Conservation (phyloP, 164 flowering plant species). For the Amborella trichopoda region DNA sequence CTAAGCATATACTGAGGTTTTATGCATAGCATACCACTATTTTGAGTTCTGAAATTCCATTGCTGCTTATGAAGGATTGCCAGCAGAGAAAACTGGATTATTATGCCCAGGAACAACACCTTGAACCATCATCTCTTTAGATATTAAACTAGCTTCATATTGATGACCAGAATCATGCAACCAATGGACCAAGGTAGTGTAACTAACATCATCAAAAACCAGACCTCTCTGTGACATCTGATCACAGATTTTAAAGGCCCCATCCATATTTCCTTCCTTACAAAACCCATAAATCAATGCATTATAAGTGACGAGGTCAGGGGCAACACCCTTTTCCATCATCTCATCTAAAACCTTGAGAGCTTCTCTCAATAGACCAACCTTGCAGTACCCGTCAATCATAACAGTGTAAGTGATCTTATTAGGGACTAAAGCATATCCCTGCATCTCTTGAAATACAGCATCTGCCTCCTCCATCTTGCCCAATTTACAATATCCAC, state of each 20-base stretch:
- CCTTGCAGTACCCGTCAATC: slow-evolving; percentile 1
- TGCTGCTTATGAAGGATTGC: too few relatives aligned
- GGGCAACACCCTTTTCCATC: slow-evolving; percentile 40
- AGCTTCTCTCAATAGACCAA: slow-evolving; percentile 43
- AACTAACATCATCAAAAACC: slow-evolving; percentile 35
- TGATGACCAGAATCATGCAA: slow-evolving; percentile 12
- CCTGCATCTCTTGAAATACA: background rate
- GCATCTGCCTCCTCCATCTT: background rate
- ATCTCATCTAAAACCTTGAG: slow-evolving; percentile 34
- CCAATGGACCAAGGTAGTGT: slow-evolving; percentile 40
- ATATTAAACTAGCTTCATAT: slow-evolving; percentile 16
- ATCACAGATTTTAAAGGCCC: slow-evolving; percentile 37
- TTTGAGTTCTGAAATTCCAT: too few relatives aligned
- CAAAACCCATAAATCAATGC: slow-evolving; percentile 60
- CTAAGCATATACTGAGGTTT: too few relatives aligned
- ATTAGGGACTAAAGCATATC: background rate
- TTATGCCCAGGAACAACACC: slow-evolving; percentile 7
- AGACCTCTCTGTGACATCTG: slow-evolving; percentile 27
- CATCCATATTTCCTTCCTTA: slow-evolving; percentile 57
- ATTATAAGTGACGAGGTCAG: slow-evolving; percentile 63
- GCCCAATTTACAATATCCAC: background rate
- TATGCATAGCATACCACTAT: too few relatives aligned
- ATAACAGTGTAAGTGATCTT: slow-evolving; percentile 1
- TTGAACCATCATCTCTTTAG: slow-evolving; percentile 5
- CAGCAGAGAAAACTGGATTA: too few relatives aligned